Conservation (phyloP, 352 stramenopile genomes). For the Plasmopara muralis region DNA sequence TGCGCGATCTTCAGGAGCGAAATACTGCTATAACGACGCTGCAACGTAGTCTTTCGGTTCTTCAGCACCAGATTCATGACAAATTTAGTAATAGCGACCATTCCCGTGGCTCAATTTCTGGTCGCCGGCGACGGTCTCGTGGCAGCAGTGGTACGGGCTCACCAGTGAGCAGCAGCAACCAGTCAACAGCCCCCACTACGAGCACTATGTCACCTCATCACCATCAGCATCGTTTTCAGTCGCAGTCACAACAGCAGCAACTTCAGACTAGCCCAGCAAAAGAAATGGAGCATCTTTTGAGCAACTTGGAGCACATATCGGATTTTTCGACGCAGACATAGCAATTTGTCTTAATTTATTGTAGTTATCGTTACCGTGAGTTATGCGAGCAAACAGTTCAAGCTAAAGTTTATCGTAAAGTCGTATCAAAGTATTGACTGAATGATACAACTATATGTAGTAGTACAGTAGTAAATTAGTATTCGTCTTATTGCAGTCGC, state of each 20-base stretch:
- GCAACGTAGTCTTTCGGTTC: slow-evolving; percentile 32
- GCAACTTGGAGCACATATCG: slow-evolving; percentile 64
- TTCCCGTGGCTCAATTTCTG: slow-evolving; percentile 13
- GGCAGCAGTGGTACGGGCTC: slow-evolving; percentile 19
- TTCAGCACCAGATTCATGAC: slow-evolving; percentile 26
- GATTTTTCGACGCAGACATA: slow-evolving; percentile 35
- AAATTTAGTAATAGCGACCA: slow-evolving; percentile 15
- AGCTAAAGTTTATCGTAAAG: slow-evolving; percentile 1
- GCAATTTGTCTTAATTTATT: slow-evolving; percentile 16
- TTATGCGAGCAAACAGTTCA: not conserved
- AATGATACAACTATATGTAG: not conserved
- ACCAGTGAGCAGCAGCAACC: slow-evolving; percentile 24
- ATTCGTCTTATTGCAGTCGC: slow-evolving; percentile 11
- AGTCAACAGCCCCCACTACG: slow-evolving; percentile 25
- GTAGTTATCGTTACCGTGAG: not conserved
- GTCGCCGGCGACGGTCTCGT: slow-evolving; percentile 16
- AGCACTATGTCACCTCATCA: slow-evolving; percentile 18
- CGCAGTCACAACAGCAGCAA: slow-evolving; percentile 6
- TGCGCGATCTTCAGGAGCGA: slow-evolving; percentile 68
- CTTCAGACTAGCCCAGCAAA: slow-evolving; percentile 21
- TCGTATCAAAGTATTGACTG: not conserved
- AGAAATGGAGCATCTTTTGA: slow-evolving; percentile 61
- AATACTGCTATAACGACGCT: slow-evolving; percentile 46
- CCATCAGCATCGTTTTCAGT: slow-evolving; percentile 12
- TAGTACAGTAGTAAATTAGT: not conserved